Evolutionary conservation across 345 rosid species (phyloP).

Genomic region (Acer campestre): DNA sequence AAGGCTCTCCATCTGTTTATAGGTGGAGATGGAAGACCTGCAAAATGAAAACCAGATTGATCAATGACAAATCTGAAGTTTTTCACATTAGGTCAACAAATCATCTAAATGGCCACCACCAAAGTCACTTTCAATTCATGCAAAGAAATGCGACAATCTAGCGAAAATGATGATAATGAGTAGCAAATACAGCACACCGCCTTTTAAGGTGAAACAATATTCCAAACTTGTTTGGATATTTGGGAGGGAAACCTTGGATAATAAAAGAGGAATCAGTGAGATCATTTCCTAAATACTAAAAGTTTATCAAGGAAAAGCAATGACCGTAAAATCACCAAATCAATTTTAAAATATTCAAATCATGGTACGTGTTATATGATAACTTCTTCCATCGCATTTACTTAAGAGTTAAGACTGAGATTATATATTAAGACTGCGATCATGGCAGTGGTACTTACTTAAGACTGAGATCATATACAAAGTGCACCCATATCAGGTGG

Average conservation of each 20-base stretch:
- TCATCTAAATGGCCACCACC: no score
- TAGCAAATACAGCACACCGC: not conserved
- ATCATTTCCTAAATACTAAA: not conserved
- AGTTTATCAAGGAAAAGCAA: not conserved
- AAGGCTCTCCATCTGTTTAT: not conserved
- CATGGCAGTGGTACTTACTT: constrained; percentile 31
- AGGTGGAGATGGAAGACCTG: not conserved
- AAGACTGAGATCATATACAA: constrained; percentile 53
- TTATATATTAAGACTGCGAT: constrained; percentile 43
- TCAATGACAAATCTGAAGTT: not conserved
- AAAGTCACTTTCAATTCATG: not conserved
- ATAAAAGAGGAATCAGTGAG: not conserved
- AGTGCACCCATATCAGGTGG: constrained; percentile 83
- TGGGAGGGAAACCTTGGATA: not conserved
- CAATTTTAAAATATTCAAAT: not conserved
- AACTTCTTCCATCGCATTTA: constrained; percentile 7
- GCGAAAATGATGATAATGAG: not conserved
- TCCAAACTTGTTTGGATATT: not conserved
- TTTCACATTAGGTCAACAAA: not conserved
- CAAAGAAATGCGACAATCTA: not conserved
- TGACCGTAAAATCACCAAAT: not conserved
- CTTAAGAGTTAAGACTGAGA: constrained; percentile 9
- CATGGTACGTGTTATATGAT: not conserved
- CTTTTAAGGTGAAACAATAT: not conserved
- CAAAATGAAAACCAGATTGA: not conserved